Conservation (phyloP, 352 stramenopile species). For the Globisporangium takayamanum region DNA sequence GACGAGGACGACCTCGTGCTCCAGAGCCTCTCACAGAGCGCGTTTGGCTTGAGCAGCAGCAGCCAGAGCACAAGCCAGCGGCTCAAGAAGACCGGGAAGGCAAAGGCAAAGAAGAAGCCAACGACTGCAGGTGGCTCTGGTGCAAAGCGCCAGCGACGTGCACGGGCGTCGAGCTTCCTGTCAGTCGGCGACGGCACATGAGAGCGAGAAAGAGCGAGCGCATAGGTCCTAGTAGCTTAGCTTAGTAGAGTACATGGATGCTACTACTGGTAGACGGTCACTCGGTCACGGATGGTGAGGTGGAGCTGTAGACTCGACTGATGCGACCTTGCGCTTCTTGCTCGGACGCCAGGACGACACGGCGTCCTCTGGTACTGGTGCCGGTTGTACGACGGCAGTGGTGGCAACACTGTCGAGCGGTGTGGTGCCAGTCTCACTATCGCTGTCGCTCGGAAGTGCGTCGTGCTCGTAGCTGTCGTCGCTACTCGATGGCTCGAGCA, state of each 20-base stretch:
- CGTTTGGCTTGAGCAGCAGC: conserved; percentile 34
- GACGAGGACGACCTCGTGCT: conserved; percentile 72
- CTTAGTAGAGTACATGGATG: background rate
- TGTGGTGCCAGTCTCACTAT: conserved; percentile 2
- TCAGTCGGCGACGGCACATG: conserved; percentile 2
- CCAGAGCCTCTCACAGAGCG: conserved; percentile 68
- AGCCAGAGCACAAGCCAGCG: conserved; percentile 13
- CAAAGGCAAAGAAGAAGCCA: background rate
- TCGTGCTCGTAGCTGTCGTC: conserved; percentile 71
- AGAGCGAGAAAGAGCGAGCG: too few relatives aligned
- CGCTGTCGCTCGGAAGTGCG: conserved; percentile 34
- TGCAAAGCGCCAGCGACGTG: background rate
- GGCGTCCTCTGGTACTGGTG: background rate
- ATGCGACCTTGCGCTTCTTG: conserved; percentile 43
- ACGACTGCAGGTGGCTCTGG: too few relatives aligned
- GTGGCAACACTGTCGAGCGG: background rate
- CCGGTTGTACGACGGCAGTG: too few relatives aligned
- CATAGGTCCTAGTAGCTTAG: too few relatives aligned
- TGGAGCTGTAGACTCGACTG: conserved; percentile 14
- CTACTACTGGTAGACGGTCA: background rate
- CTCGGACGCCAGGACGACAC: conserved; percentile 17
- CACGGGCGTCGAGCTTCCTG: conserved; percentile 11
- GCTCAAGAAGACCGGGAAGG: conserved; percentile 9
- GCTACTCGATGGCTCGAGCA: conserved; percentile 18
- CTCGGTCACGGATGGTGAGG: background rate